A percentile compares a stretch with the other conserved stretches of the same genome.
phyloP scores from a whole-genome alignment of 495 filamentous ascomycete genomes.

The Entonaema liquescens region DNA sequence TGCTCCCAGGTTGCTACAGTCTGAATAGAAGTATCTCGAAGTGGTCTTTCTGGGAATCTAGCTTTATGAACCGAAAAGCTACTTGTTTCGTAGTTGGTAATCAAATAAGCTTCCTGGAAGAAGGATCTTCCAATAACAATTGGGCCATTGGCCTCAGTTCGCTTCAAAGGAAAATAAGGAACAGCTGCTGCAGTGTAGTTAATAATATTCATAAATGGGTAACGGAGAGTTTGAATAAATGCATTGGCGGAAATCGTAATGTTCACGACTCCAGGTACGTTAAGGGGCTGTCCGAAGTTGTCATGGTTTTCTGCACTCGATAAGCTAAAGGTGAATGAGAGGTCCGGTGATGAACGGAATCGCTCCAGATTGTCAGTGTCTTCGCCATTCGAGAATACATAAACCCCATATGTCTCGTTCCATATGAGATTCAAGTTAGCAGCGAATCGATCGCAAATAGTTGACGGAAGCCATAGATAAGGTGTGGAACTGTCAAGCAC shows the following conservation, averaged over 20 bases:
- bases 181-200: conserved; percentile 53
- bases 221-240: conserved; percentile 67
- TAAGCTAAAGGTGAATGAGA: conserved; percentile 68
- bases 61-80: conserved; percentile 69
- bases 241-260: conserved; percentile 70
- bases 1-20: conserved; percentile 56
- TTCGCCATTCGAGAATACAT: conserved; percentile 46
- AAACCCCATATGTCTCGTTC: conserved; percentile 57
- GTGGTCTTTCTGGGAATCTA: conserved; percentile 56
- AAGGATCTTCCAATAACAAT: conserved; percentile 74
- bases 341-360: conserved; percentile 53
- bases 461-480: conserved; percentile 70
- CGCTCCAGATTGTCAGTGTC: conserved; percentile 43
- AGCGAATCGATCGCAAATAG: conserved; percentile 71
- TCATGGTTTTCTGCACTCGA: conserved; percentile 59
- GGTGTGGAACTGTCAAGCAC: conserved; percentile 74
- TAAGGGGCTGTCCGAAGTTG: conserved; percentile 52
- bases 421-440: conserved; percentile 65
- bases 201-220: conserved; percentile 62
- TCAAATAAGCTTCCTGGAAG: conserved; percentile 75
- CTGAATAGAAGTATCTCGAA: conserved; percentile 57
- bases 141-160: conserved; percentile 59
- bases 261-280: conserved; percentile 61
- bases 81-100: conserved; percentile 69
- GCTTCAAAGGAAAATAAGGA: conserved; percentile 70